phyloP scores from a whole-genome alignment of 768 basidiomycete species.

The Galerina marginata region DNA sequence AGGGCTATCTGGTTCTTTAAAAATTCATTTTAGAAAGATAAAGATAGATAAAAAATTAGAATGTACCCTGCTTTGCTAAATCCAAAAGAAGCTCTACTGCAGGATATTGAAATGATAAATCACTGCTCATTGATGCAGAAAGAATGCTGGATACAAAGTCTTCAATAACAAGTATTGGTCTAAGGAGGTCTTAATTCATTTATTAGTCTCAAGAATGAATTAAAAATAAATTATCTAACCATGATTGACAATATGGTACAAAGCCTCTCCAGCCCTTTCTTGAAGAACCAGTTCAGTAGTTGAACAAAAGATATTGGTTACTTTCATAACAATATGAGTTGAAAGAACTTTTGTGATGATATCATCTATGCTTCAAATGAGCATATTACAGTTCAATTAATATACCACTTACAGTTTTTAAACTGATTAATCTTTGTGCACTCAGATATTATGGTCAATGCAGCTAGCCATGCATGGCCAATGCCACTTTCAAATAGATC shows the following conservation, averaged over 20 bases:
- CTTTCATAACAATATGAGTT: slow-evolving; percentile 4
- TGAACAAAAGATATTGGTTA: slow-evolving; percentile 10
- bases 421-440: not conserved
- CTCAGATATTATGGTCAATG: slow-evolving; percentile 4
- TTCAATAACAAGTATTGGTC: not conserved
- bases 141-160: slow-evolving; percentile 3
- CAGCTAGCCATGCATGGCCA: not conserved
- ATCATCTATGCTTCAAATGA: not conserved
- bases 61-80: slow-evolving; percentile 1
- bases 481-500: not conserved
- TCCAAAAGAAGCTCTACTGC: not conserved
- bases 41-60: not conserved
- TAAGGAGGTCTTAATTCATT: slow-evolving; percentile 1
- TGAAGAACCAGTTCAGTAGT: slow-evolving; percentile 4
- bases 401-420: slow-evolving; percentile 5
- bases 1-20: not conserved
- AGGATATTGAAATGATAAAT: slow-evolving; percentile 2
- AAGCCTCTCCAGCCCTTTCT: slow-evolving; percentile 2
- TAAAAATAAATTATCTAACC: not conserved
- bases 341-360: slow-evolving; percentile 8
- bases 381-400: not conserved
- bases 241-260: slow-evolving; percentile 7
- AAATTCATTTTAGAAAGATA: not conserved
- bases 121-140: slow-evolving; percentile 1
- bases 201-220: not conserved